Percentiles rank a stretch among this genome's conserved stretches.
Evolutionary conservation across 805 yeast genomes (phyloP).

Genomic region (Teunomyces barrocoloradensis): DNA sequence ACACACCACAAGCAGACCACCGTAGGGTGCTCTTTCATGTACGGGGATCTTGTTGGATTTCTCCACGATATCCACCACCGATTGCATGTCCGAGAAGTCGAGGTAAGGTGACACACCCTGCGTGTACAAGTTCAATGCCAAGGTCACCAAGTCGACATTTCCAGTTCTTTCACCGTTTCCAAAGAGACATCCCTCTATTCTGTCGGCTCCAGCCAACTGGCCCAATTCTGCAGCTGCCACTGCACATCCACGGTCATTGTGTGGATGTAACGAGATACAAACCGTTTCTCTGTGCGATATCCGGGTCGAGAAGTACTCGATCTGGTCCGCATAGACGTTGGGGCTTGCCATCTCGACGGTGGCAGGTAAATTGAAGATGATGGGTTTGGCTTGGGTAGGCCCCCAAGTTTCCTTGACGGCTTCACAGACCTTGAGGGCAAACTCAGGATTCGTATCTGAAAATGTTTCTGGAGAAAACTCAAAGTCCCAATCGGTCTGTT

Average conservation of each 20-base stretch:
- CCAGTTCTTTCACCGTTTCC: constrained; percentile 91
- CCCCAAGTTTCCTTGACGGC: constrained; percentile 76
- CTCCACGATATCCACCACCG: constrained; percentile 71
- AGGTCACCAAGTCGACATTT: constrained; percentile 76
- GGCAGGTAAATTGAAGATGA: constrained; percentile 80
- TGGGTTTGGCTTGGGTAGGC: constrained; percentile 62
- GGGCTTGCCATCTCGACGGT: constrained; percentile 83
- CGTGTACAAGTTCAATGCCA: constrained; percentile 74
- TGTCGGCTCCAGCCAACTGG: constrained; percentile 81
- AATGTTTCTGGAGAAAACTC: constrained; percentile 83
- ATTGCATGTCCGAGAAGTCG: constrained; percentile 66
- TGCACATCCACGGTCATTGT: constrained; percentile 83
- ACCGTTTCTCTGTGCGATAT: constrained; percentile 66
- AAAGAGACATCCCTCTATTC: constrained; percentile 82
- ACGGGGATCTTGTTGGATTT: constrained; percentile 80
- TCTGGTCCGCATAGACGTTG: constrained; percentile 80
- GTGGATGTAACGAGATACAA: constrained; percentile 76
- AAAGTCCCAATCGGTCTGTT: constrained; percentile 64
- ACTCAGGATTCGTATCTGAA: constrained; percentile 66
- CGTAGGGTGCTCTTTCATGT: constrained; percentile 77
- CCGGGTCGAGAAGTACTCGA: constrained; percentile 65
- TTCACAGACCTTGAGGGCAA: constrained; percentile 63
- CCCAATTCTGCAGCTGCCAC: constrained; percentile 88
- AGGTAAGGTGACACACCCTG: constrained; percentile 72
- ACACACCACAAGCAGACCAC: constrained; percentile 79